Base-by-base conservation (phyloP, 176 grass and related monocot genomes). In the Olyra latifolia region DNA sequence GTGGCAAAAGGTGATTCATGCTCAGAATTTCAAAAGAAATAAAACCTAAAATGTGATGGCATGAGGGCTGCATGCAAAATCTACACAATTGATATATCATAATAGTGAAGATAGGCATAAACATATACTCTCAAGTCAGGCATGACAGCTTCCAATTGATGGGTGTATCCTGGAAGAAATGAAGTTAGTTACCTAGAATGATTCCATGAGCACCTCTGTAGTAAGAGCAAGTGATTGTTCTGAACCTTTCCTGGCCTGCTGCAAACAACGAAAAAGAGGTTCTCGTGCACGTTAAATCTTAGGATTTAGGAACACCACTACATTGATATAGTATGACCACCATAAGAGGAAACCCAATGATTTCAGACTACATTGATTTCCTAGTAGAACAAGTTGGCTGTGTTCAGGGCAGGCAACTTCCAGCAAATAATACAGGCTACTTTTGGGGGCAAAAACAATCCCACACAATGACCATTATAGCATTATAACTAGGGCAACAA, bases 221-320 rank as follows among this genome's bases (percentile, higher is more conserved):
- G 74, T 99, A 99, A 88, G 96, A 99, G 80, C 92, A 89, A 77
- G 96, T 95, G 77, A 99, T 74, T 74, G 92, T 91, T 66, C 92
- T 93, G 83, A 99, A 99, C 71, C 90, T 99, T 79, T 99, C 96
- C 50, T 99, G 92, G 30, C 96, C 96, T 80, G 96, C 96, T 99
- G 84, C 78, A 94, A 79, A 74, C 45, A 66, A 83, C 75, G 10
- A 17, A 75, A 69, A 68, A 13, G 13, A 87, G 23, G 29, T 78
- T 1, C 15, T 47, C 23, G 46, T 58, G 10, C 15, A 81, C 17
- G 50, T 65, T 6, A 52, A 66, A 66, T 64, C 35, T 35, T 53
- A 50, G 6, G 16, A 41, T 23, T 35, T 53, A 50, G 10, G 16
- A 53, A 66, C 45, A n/a, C 22, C 22, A 74, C 23, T 53, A 65